Percentiles rank a stretch among this genome's conserved stretches.
Evolutionary conservation across 345 rosid species (phyloP).

Genomic region (Cardamine chenopodiifolia): DNA sequence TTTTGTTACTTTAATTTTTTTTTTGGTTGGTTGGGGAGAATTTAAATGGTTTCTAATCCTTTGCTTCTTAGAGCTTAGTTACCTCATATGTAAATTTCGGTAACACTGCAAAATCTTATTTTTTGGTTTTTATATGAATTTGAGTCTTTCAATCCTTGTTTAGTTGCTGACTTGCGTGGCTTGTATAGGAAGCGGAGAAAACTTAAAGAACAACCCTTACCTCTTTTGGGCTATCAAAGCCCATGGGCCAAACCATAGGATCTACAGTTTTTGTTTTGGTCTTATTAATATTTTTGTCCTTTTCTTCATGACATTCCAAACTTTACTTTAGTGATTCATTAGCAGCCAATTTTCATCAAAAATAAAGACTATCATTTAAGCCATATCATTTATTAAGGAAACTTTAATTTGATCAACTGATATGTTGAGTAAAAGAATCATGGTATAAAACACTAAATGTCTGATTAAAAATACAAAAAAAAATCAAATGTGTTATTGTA

Average conservation of each 20-base stretch:
- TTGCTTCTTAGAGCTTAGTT: constrained; percentile 20
- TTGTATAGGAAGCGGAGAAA: too few relatives aligned
- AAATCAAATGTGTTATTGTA: background rate
- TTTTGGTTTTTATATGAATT: background rate
- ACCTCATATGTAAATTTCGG: constrained; percentile 29
- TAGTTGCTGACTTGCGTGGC: too few relatives aligned
- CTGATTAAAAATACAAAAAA: constrained; percentile 7
- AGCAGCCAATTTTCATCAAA: background rate
- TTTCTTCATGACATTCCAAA: constrained; percentile 4
- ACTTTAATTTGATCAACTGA: background rate
- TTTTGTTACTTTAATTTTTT: background rate
- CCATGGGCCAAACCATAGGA: constrained; percentile 19
- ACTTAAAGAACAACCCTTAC: background rate
- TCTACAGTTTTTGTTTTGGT: background rate
- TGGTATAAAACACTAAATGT: background rate
- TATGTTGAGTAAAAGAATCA: background rate
- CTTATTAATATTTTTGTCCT: background rate
- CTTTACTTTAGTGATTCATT: background rate
- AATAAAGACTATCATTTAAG: background rate
- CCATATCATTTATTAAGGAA: background rate
- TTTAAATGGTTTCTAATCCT: constrained; percentile 10
- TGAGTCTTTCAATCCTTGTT: constrained; percentile 3
- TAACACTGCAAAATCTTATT: background rate
- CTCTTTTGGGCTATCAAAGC: constrained; percentile 1
- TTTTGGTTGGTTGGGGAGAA: background rate